Base-by-base conservation (phyloP, 331 rosid genomes). In the Malus hybrid region DNA sequence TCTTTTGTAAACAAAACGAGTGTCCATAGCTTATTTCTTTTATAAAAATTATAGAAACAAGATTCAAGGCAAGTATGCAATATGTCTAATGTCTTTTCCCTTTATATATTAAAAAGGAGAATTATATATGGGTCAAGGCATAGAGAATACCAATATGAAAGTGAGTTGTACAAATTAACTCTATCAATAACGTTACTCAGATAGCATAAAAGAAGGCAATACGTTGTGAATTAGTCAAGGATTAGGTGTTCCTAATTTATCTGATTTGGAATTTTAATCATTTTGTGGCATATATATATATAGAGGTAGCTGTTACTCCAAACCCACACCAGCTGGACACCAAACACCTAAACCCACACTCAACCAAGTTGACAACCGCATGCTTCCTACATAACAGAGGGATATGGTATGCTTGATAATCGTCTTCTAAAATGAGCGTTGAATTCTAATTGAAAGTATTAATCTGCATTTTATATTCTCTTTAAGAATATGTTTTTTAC, bases 161-260 rank as follows among this genome's bases (percentile, higher is more conserved):
- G 90, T 70, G 97, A 95, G 88, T 14, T 74, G 63, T 74, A 12
- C 48, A 90, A 83, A 65, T 33, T 32, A 18, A 87, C 93, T 11
- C 6, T 13, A 46, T 6, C 22, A 46, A 28, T 50, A 62, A 61
- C 19, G 68, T 15, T 36, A 19, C 77, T 44, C 61, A 61, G 65
- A 31, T 55, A 20, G 31, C 78, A 12, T 15, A 50, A 28, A 3
- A 20, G 7, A 13, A 64, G 50, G 78, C 12, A 13, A 14, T 4
- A 57, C 24, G 12, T 69, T 39, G n/a, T 65, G 15, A 5, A 5
- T 27, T 4, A 71, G 85, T 85, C 89, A 79, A 84, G 70, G 56
- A 74, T 83, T 84, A 78, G 92, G 88, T 84, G 32, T 78, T 68
- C 75, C 50, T 64, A 75, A 57, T 34, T 65, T 10, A 19, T 10